Conservation (phyloP, 2,329 filamentous ascomycete genomes). For the Botrytis aclada region DNA sequence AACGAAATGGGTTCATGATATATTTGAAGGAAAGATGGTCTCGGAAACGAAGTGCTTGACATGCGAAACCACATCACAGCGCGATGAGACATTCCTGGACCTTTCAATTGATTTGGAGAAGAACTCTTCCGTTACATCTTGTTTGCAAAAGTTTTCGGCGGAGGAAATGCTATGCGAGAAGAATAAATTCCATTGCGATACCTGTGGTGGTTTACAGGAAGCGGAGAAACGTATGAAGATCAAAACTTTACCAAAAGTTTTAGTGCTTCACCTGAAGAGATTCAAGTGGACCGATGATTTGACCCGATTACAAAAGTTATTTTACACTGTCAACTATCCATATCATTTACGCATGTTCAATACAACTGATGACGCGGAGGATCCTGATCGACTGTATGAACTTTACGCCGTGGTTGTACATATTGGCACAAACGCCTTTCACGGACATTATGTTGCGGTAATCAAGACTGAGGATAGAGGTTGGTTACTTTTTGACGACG, state of each 20-base stretch:
- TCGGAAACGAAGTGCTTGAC: conserved; percentile 96
- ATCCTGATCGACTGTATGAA: conserved; percentile 91
- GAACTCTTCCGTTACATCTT: conserved; percentile 94
- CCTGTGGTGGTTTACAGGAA: conserved; percentile 93
- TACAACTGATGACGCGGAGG: conserved; percentile 92
- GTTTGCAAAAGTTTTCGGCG: conserved; percentile 90
- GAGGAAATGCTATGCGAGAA: conserved; percentile 98
- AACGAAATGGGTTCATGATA: conserved; percentile 90
- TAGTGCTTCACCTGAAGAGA: conserved; percentile 90
- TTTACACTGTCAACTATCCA: conserved; percentile 94
- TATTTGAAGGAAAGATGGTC: conserved; percentile 91
- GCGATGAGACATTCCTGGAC: conserved; percentile 94
- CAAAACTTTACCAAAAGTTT: conserved; percentile 84
- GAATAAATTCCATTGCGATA: conserved; percentile 98
- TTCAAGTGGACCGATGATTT: conserved; percentile 99
- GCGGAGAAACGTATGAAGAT: conserved; percentile 99
- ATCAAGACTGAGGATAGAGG: conserved; percentile 96
- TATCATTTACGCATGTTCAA: conserved; percentile 82
- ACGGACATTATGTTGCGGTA: conserved; percentile 96
- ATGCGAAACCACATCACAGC: conserved; percentile 90
- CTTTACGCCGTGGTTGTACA: conserved; percentile 96
- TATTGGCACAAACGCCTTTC: conserved; percentile 93
- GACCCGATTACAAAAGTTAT: conserved; percentile 89
- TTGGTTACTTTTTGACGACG: conserved; percentile 96
- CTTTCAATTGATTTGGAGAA: conserved; percentile 94